Evolutionary conservation across 257 asterid species (phyloP).

Genomic region (Nemophila menziesii): DNA sequence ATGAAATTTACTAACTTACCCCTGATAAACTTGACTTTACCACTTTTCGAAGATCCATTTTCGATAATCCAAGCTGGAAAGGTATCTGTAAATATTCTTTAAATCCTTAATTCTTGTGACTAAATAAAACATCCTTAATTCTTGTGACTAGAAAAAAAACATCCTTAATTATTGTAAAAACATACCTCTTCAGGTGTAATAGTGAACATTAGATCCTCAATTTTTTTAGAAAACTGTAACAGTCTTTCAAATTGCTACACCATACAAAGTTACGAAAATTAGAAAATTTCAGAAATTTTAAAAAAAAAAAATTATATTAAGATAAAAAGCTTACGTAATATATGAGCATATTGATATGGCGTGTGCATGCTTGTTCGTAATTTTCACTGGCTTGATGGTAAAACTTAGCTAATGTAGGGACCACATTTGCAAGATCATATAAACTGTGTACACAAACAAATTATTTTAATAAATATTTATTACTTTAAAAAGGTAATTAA

Average conservation of each 20-base stretch:
- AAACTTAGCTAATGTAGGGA: constrained; percentile 84
- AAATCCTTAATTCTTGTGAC: not conserved
- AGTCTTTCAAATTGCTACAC: constrained; percentile 91
- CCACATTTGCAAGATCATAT: constrained; percentile 93
- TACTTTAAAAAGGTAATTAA: not conserved
- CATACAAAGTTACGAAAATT: not conserved
- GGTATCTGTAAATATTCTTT: constrained; percentile 52
- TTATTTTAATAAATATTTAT: constrained; percentile 12
- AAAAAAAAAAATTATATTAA: constrained; percentile 1
- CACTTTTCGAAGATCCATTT: constrained; percentile 82
- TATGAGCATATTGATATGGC: constrained; percentile 73
- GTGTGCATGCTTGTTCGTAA: constrained; percentile 86
- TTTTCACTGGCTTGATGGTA: constrained; percentile 98
- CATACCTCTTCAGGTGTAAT: constrained; percentile 84
- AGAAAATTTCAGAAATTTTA: not conserved
- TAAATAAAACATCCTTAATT: not conserved
- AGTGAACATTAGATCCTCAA: constrained; percentile 69
- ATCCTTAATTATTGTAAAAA: constrained; percentile 2
- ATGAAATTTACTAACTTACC: constrained; percentile 40
- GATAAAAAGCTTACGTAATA: constrained; percentile 45
- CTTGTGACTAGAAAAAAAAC: not conserved
- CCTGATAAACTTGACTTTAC: constrained; percentile 78
- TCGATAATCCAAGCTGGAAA: constrained; percentile 81
- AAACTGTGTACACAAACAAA: constrained; percentile 58
- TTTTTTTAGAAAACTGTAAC: constrained; percentile 81